A percentile compares a stretch with the other conserved stretches of the same genome.
Evolutionary conservation across 176 grass and related monocot species (phyloP).

Genomic region (Aechmea fasciata): DNA sequence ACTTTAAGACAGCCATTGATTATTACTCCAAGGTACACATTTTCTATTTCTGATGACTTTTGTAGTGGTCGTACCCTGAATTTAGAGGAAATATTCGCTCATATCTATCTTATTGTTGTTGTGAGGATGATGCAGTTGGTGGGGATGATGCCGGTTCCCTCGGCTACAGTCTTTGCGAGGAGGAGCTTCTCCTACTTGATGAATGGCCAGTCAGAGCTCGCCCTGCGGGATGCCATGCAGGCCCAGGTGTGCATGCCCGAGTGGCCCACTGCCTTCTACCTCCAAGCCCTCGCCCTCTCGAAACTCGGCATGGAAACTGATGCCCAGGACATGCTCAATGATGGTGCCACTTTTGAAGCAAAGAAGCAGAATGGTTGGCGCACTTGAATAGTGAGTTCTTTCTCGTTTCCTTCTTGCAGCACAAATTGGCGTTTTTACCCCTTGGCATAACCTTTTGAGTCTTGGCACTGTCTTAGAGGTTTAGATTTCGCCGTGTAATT

Average conservation of each 20-base stretch:
- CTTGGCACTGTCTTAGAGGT: no score
- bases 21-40: constrained; percentile 91
- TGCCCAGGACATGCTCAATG: constrained; percentile 94
- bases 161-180: constrained; percentile 81
- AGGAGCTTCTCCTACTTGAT: constrained; percentile 89
- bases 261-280: constrained; percentile 93
- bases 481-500: no score
- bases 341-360: constrained; percentile 78
- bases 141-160: constrained; percentile 74
- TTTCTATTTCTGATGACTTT: constrained; percentile 2
- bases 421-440: no score
- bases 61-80: no score
- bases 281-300: constrained; percentile 89
- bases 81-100: not conserved
- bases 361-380: constrained; percentile 97
- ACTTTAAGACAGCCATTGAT: constrained; percentile 96
- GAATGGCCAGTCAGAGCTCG: constrained; percentile 89
- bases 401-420: not conserved
- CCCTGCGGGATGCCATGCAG: constrained; percentile 94
- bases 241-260: constrained; percentile 98
- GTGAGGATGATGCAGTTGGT: constrained; percentile 48
- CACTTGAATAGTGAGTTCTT: constrained; percentile 18
- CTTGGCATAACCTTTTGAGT: no score
- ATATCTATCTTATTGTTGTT: constrained; percentile 6
- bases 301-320: constrained; percentile 99